Evolutionary conservation across 1,139 yeast genomes (phyloP), one percentile per base, ranked within the genome.

Genomic region (Geotrichum klebahnii): DNA sequence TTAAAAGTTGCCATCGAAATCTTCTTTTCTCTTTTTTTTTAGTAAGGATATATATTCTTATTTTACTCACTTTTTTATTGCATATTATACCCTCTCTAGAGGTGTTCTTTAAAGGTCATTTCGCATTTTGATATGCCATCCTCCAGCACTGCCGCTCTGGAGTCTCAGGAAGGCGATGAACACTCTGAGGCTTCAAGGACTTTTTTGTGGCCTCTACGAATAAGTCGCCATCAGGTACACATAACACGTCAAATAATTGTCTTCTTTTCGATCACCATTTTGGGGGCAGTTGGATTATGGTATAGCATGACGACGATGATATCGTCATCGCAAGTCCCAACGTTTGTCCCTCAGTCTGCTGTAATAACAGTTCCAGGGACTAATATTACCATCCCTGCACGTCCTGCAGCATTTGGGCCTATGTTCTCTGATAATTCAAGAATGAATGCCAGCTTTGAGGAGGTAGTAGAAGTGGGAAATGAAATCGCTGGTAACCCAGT

Each of bases 351-450:
- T n/a, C 56, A 60, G 54, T 51, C 60, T 2, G 66, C 64, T 5
- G 49, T 59, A 14, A 54, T 62, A 31, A 53, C 57, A 16, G 53
- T 57, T 10, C 65, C 66, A 4, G 61, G 53, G 24, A 51, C 57
- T 16, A 62, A 62, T 52, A 52, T 60, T 37, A 58, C 64, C 10
- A 46, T 62, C 9, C 59, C 65, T 1, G 70, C 68, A 8, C 53
- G 70, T 17, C 68, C 69, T 2, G 70, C 70, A 3, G 68, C 68
- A 24, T 67, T 67, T 56, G 70, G 70, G 3, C 68, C 69, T 9
- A 39, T 58, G 35, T 52, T 66, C 32, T 61, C 63, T 12, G 41
- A n/a, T 10, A 33, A 38, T 5, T n/a, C 29, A 33, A 33, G 12
- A 26, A 28, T 29, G 28, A n/a, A n/a, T n/a, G n/a, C n/a, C n/a